A percentile compares a stretch with the other conserved stretches of the same genome.
Conservation (phyloP, 176 grass and related monocot species). For the Stipa capillata region DNA sequence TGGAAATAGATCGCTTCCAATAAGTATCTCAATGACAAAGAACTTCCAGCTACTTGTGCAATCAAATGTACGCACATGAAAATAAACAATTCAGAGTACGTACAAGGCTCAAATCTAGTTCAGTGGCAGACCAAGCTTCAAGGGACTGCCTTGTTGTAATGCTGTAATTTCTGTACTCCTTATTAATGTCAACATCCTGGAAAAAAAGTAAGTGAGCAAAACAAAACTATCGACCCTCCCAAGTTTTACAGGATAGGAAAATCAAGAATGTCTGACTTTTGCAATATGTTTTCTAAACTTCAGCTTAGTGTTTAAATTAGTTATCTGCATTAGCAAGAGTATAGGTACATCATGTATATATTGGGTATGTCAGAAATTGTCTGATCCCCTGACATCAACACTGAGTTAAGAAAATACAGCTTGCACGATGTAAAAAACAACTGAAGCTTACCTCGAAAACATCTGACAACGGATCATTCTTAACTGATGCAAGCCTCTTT, state of each 20-base stretch:
- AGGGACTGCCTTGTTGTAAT: constrained; percentile 74
- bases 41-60: neutral
- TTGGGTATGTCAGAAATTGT: neutral
- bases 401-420: neutral
- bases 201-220: constrained; percentile 19
- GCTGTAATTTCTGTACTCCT: constrained; percentile 64
- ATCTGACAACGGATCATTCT: constrained; percentile 78
- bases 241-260: neutral
- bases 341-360: neutral
- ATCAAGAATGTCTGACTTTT: constrained; percentile 7
- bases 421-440: constrained; percentile 2
- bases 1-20: neutral
- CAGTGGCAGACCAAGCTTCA: constrained; percentile 70
- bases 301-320: constrained; percentile 7
- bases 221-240: neutral
- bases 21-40: neutral
- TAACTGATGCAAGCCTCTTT: constrained; percentile 46
- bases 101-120: constrained; percentile 86
- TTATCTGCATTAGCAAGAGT: neutral
- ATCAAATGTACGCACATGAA: constrained; percentile 7
- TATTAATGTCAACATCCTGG: constrained; percentile 66
- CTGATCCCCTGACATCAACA: neutral
- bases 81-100: constrained; percentile 25
- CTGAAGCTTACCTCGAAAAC: constrained; percentile 58
- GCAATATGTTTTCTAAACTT: neutral